A percentile compares a stretch with the other conserved stretches of the same genome.
Evolutionary conservation across 2,329 filamentous ascomycete species (phyloP).

Genomic region (Tolypocladium amazonense): DNA sequence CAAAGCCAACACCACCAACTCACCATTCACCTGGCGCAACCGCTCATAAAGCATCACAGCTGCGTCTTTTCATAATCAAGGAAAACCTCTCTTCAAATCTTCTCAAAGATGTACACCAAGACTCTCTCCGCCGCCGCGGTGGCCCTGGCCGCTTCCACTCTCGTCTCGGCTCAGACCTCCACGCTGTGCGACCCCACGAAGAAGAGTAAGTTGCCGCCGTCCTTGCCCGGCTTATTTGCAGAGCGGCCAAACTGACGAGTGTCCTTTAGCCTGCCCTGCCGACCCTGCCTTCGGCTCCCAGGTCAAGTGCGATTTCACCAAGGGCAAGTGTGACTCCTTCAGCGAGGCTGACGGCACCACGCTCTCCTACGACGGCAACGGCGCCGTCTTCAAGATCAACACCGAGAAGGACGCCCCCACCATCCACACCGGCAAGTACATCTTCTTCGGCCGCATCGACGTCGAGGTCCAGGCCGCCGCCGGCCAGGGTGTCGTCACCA

Average conservation of each 20-base stretch:
- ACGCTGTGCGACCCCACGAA: slow-evolving; percentile 45
- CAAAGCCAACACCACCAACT: background rate
- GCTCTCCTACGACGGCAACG: slow-evolving; percentile 35
- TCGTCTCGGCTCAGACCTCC: slow-evolving; percentile 45
- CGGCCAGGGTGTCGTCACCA: slow-evolving; percentile 81
- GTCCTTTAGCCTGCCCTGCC: slow-evolving; percentile 50
- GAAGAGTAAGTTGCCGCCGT: slow-evolving; percentile 26
- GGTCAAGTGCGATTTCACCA: slow-evolving; percentile 61
- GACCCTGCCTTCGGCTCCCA: slow-evolving; percentile 63
- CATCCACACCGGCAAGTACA: slow-evolving; percentile 72
- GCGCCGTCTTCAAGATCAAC: slow-evolving; percentile 56
- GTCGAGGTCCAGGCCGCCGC: slow-evolving; percentile 68
- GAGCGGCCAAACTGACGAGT: background rate
- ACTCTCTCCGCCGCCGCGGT: slow-evolving; percentile 32
- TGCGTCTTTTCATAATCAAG: background rate
- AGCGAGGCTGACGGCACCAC: slow-evolving; percentile 33
- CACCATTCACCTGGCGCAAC: background rate
- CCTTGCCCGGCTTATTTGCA: background rate
- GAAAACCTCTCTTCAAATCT: background rate
- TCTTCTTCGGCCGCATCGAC: slow-evolving; percentile 91
- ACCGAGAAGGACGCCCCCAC: slow-evolving; percentile 57
- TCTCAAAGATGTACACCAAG: slow-evolving; percentile 29
- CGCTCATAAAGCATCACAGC: background rate
- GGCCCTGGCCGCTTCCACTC: slow-evolving; percentile 35
- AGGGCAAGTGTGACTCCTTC: slow-evolving; percentile 53